Evolutionary conservation across 257 asterid species (phyloP).

Genomic region (Ilex asprella): DNA sequence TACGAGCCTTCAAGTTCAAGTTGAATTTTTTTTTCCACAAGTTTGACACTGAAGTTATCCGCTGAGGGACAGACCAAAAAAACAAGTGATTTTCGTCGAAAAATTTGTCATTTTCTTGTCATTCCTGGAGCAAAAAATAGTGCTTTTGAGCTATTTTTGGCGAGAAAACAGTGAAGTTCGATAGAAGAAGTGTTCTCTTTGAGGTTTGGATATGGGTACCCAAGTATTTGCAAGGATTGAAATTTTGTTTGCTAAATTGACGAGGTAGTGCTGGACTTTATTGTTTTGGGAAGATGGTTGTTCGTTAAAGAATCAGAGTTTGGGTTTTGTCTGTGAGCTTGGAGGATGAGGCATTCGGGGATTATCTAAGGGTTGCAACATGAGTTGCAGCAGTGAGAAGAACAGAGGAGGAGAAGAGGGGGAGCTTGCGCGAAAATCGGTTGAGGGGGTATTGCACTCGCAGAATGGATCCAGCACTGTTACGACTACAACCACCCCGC

Average conservation of each 20-base stretch:
- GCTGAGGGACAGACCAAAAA: not conserved
- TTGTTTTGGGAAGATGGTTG: not conserved
- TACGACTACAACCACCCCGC: constrained; percentile 20
- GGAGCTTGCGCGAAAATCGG: constrained; percentile 34
- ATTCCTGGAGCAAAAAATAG: too few species aligned
- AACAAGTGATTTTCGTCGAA: not conserved
- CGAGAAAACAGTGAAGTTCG: not conserved
- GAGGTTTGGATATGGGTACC: constrained; percentile 17
- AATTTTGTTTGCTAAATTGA: constrained; percentile 11
- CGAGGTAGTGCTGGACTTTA: constrained; percentile 3
- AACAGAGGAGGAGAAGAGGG: constrained; percentile 41
- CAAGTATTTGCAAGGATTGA: constrained; percentile 13
- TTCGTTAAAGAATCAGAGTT: not conserved
- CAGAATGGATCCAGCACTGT: constrained; percentile 39
- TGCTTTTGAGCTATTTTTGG: not conserved
- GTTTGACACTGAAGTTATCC: too few species aligned
- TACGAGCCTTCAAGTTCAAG: not conserved
- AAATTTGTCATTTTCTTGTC: not conserved
- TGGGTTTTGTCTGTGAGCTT: constrained; percentile 1
- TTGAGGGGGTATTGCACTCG: constrained; percentile 37
- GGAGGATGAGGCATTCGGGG: constrained; percentile 34
- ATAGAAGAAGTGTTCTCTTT: constrained; percentile 10
- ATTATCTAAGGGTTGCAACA: constrained; percentile 24
- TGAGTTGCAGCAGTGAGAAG: constrained; percentile 77
- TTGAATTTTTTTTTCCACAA: not conserved